Percentiles rank a stretch among this genome's conserved stretches.
Conservation (phyloP, 2,329 filamentous ascomycete species). For the Alternaria longipes region DNA sequence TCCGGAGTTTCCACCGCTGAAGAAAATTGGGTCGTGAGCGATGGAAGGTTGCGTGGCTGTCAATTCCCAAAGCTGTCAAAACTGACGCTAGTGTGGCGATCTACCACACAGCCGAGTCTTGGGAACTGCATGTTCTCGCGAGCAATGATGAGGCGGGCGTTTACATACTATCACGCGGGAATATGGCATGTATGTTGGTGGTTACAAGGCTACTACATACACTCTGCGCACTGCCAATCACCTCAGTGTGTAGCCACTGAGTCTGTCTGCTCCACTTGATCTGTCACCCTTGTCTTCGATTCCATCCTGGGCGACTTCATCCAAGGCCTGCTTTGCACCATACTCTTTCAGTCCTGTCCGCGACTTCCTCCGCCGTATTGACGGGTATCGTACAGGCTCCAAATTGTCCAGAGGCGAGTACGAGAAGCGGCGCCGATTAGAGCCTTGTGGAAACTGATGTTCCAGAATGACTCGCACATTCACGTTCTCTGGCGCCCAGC, state of each 20-base stretch:
- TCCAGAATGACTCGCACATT: conserved; percentile 43
- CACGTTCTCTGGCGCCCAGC: conserved; percentile 38
- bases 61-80: not conserved
- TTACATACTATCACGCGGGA: not conserved
- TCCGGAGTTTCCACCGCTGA: not conserved
- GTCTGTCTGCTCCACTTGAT: conserved; percentile 5
- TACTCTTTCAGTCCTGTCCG: conserved; percentile 37
- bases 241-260: not conserved
- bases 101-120: conserved; percentile 10
- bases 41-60: conserved; percentile 7
- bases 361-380: conserved; percentile 37
- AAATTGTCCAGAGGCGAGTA: conserved; percentile 26
- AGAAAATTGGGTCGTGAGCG: not conserved
- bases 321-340: conserved; percentile 34
- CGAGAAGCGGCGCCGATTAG: conserved; percentile 32
- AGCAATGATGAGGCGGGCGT: not conserved
- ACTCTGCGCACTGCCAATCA: not conserved
- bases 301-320: conserved; percentile 24
- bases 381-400: conserved; percentile 29
- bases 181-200: not conserved
- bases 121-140: conserved; percentile 19
- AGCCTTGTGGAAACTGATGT: conserved; percentile 26
- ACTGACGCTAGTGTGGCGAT: conserved; percentile 10
- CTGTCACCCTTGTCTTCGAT: conserved; percentile 8
- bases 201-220: not conserved